Conservation (phyloP, 495 filamentous ascomycete genomes). For the Podospora australis region DNA sequence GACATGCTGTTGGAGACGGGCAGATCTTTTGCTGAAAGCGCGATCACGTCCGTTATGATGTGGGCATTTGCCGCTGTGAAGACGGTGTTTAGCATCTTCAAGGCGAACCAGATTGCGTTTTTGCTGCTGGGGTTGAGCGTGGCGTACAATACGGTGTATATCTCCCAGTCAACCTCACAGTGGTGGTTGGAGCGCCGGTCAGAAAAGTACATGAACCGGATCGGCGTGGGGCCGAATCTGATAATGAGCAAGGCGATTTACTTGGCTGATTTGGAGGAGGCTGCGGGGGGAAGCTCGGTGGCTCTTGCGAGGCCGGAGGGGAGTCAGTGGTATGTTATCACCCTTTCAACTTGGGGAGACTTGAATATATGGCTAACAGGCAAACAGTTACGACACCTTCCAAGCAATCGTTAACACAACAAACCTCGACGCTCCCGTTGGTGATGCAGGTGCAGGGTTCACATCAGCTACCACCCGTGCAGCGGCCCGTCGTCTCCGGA, state of each 20-base stretch:
- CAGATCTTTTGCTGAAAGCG: constrained; percentile 61
- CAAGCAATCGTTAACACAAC: constrained; percentile 45
- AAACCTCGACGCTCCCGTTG: constrained; percentile 45
- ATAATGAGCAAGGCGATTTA: constrained; percentile 84
- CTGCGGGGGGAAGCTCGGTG: constrained; percentile 35
- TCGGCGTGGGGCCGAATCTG: constrained; percentile 71
- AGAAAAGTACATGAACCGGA: constrained; percentile 64
- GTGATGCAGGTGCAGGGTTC: constrained; percentile 37
- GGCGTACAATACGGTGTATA: constrained; percentile 63
- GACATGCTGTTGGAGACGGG: constrained; percentile 65
- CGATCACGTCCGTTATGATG: constrained; percentile 65
- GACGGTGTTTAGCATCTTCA: constrained; percentile 61
- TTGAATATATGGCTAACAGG: constrained; percentile 4
- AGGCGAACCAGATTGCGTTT: constrained; percentile 70
- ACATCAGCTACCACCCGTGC: constrained; percentile 46
- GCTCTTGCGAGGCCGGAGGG: constrained; percentile 20
- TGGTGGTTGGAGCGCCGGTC: constrained; percentile 88
- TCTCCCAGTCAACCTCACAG: constrained; percentile 56
- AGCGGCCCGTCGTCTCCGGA: constrained; percentile 59
- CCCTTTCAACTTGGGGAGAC: constrained; percentile 5
- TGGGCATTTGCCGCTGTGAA: constrained; percentile 58
- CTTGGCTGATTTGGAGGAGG: constrained; percentile 71
- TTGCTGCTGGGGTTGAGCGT: constrained; percentile 58
- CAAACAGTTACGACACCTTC: constrained; percentile 48
- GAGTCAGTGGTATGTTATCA: constrained; percentile 38